A percentile compares a stretch with the other conserved stretches of the same genome.
Conservation (phyloP, 257 asterid species). For the Prunella vulgaris region DNA sequence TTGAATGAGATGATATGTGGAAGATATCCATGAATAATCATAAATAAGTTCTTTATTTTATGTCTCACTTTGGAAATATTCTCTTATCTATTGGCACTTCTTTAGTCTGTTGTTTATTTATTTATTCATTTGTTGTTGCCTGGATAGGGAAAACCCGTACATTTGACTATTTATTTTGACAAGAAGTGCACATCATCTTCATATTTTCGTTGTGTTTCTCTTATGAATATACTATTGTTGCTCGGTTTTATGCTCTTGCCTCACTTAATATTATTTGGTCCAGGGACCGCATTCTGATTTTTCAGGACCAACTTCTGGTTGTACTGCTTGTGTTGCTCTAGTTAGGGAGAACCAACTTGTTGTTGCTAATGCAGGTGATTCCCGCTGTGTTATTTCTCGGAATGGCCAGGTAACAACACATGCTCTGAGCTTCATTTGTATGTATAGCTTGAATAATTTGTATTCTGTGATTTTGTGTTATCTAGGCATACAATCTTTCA, state of each 20-base stretch:
- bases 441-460: not conserved
- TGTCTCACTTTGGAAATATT: not conserved
- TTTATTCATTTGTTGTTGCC: not conserved
- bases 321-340: slow-evolving; percentile 93
- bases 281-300: slow-evolving; percentile 99
- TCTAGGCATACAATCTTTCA: slow-evolving; percentile 89
- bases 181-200: not conserved
- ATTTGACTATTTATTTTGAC: not conserved
- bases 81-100: not conserved
- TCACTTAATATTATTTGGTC: slow-evolving; percentile 15
- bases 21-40: not conserved
- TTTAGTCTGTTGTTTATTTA: not conserved
- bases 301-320: slow-evolving; percentile 92
- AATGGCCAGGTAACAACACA: slow-evolving; percentile 74
- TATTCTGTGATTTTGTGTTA: slow-evolving; percentile 1
- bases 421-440: slow-evolving; percentile 6
- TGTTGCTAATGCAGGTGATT: slow-evolving; percentile 97
- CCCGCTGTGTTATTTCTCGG: slow-evolving; percentile 96
- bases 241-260: not conserved
- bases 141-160: not conserved
- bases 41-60: not conserved
- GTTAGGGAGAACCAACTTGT: slow-evolving; percentile 72
- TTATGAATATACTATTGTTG: not conserved
- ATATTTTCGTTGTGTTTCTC: not conserved
- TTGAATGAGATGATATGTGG: not conserved